Percentiles rank a stretch among this genome's conserved stretches.
phyloP scores from a whole-genome alignment of 192 early-diverging fungal species.

The Lobosporangium transversale region DNA sequence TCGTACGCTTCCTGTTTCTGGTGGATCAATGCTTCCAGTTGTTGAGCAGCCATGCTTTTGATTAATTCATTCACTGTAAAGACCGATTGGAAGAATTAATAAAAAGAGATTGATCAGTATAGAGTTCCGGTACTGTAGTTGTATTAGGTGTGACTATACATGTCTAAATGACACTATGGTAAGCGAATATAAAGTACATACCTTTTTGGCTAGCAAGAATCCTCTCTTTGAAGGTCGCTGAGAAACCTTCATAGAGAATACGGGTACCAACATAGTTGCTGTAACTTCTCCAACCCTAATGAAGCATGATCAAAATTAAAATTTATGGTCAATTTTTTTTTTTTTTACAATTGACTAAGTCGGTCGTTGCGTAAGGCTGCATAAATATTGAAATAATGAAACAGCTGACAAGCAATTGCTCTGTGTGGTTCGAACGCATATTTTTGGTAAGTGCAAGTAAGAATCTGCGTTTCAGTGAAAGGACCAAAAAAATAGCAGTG shows the following conservation, averaged over 20 bases:
- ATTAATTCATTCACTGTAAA: constrained; percentile 23
- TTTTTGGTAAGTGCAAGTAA: no score
- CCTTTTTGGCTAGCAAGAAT: constrained; percentile 65
- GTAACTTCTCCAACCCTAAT: constrained; percentile 83
- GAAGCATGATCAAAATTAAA: no score
- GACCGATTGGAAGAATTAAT: background rate
- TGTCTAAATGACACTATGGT: no score
- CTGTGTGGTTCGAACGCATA: background rate
- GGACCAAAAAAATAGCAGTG: no score
- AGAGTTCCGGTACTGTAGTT: no score
- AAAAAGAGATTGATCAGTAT: background rate
- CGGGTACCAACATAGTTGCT: constrained; percentile 77
- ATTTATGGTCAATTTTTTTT: no score
- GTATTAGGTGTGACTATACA: no score
- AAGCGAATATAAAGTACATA: no score
- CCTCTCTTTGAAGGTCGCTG: constrained; percentile 67
- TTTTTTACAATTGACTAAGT: no score
- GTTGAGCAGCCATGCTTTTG: constrained; percentile 40
- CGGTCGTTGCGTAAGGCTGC: no score
- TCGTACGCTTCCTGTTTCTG: constrained; percentile 49
- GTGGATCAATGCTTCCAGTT: constrained; percentile 35
- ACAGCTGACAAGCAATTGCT: constrained; percentile 1
- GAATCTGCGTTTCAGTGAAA: no score
- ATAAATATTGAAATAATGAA: background rate
- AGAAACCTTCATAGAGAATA: constrained; percentile 75